A percentile compares a stretch with the other conserved stretches of the same genome.
Evolutionary conservation across 2,329 filamentous ascomycete species (phyloP).

Genomic region (Aquanectria penicillioides): DNA sequence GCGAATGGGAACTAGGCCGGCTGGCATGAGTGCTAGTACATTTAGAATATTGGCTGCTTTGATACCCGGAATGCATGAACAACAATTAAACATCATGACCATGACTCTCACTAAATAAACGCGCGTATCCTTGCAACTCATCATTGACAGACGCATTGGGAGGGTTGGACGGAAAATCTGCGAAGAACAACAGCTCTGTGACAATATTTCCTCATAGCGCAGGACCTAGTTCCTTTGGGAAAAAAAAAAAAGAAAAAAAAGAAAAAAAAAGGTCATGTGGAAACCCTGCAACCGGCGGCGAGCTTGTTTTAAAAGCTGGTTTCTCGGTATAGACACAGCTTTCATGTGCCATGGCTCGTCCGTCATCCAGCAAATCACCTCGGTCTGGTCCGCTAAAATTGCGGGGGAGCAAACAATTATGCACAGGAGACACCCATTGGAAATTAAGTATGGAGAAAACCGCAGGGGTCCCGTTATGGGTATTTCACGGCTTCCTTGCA

Average conservation of each 20-base stretch:
- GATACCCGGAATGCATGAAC: slow-evolving; percentile 13
- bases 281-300: too few species aligned
- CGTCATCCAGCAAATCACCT: not conserved
- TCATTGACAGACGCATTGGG: too few species aligned
- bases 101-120: not conserved
- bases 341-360: not conserved
- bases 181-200: too few species aligned
- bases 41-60: not conserved
- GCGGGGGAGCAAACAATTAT: slow-evolving; percentile 12
- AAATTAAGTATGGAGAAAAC: slow-evolving; percentile 13
- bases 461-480: not conserved
- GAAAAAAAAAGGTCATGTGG: too few species aligned
- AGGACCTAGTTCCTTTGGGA: too few species aligned
- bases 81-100: not conserved
- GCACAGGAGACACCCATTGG: slow-evolving; percentile 1
- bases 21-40: not conserved
- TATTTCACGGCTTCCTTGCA: not conserved
- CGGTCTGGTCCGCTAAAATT: slow-evolving; percentile 13
- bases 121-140: too few species aligned
- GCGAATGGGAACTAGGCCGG: not conserved
- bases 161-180: too few species aligned
- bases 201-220: too few species aligned
- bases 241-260: too few species aligned
- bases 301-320: too few species aligned
- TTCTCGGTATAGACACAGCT: not conserved